Conservation (phyloP, 441 rosid genomes). For the Geranium incanum region DNA sequence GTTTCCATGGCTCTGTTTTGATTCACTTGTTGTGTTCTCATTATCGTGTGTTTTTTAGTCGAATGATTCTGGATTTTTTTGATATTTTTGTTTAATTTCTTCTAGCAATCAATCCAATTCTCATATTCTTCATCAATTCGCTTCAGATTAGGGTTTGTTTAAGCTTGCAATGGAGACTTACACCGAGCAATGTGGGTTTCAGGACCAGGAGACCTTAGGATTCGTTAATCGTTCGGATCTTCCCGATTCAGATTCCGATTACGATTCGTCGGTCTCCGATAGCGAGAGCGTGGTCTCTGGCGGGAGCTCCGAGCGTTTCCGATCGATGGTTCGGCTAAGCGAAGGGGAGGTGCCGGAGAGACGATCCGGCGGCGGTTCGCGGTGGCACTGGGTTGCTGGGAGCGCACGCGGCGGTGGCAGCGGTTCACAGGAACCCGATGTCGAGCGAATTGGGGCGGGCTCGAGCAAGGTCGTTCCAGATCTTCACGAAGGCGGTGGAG, state of each 20-base stretch:
- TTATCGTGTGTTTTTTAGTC: background rate
- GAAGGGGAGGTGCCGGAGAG: conserved; percentile 55
- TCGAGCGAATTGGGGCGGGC: conserved; percentile 35
- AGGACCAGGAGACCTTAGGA: too few species aligned
- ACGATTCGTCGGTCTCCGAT: conserved; percentile 43
- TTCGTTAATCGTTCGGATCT: too few species aligned
- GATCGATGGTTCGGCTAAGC: conserved; percentile 27
- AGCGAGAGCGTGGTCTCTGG: conserved; percentile 39
- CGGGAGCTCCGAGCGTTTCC: conserved; percentile 2
- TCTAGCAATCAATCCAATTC: too few species aligned
- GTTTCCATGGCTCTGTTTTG: background rate
- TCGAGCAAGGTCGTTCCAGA: conserved; percentile 42
- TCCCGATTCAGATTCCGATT: too few species aligned
- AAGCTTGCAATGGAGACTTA: background rate
- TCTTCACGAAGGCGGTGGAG: conserved; percentile 43
- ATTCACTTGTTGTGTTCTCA: background rate
- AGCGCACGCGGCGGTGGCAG: conserved; percentile 30
- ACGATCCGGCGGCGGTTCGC: conserved; percentile 37
- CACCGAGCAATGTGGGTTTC: background rate
- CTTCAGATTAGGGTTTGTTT: too few species aligned
- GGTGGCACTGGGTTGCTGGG: conserved; percentile 41
- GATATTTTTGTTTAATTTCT: background rate
- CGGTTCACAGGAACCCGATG: conserved; percentile 35
- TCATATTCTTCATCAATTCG: too few species aligned
- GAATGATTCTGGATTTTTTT: background rate